Percentiles rank a stretch among this genome's conserved stretches.
These are phyloP conservation scores for Xylaria intraflava DNA, from an alignment of 495 filamentous ascomycete species.

Conservation along the genomic window DNA sequence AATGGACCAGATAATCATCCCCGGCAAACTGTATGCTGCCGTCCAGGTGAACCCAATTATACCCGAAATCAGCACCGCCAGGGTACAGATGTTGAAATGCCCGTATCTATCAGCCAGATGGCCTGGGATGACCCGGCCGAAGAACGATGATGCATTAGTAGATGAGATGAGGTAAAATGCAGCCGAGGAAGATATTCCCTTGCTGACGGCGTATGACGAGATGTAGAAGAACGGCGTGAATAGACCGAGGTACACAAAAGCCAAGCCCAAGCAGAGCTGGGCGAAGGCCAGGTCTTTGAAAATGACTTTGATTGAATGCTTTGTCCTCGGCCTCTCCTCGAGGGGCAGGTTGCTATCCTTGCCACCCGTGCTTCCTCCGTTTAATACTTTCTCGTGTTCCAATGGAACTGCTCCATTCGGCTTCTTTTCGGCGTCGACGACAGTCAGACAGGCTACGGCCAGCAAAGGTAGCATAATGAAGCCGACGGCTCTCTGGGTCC, in stretches of 20 bases:
- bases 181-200: constrained; percentile 32
- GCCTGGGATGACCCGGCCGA: constrained; percentile 46
- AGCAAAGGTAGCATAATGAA: constrained; percentile 45
- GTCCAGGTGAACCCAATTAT: constrained; percentile 37
- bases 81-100: constrained; percentile 36
- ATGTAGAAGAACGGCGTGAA: constrained; percentile 51
- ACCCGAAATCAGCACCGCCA: constrained; percentile 21
- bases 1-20: constrained; percentile 32
- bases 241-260: constrained; percentile 39
- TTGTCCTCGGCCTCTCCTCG: neutral
- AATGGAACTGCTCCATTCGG: constrained; percentile 18
- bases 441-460: constrained; percentile 29
- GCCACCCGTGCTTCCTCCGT: neutral
- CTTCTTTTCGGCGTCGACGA: constrained; percentile 24
- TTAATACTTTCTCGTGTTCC: neutral
- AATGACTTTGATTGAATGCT: constrained; percentile 3
- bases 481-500: constrained; percentile 48
- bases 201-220: constrained; percentile 35
- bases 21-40: constrained; percentile 25
- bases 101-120: constrained; percentile 44
- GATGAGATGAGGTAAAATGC: constrained; percentile 45
- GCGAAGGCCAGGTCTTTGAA: constrained; percentile 15
- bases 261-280: constrained; percentile 15
- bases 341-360: neutral
- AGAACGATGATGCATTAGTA: constrained; percentile 43